Conservation (phyloP, 805 yeast species). For the Cyberlindnera meyerae region DNA sequence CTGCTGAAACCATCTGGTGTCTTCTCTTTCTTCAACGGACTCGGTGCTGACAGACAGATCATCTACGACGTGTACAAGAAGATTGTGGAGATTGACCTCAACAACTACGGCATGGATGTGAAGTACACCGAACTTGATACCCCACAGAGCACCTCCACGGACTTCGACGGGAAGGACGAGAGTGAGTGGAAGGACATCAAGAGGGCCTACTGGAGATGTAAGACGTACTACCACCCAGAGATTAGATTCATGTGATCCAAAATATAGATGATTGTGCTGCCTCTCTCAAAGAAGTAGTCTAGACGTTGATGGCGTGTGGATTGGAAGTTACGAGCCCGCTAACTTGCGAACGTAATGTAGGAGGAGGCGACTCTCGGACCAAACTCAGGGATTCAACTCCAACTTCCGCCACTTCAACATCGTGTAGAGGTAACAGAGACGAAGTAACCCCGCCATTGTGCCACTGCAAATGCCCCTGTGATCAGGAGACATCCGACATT, state of each 20-base stretch:
- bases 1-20: conserved; percentile 75
- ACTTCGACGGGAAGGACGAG: conserved; percentile 30
- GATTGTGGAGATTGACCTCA: conserved; percentile 74
- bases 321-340: too few species aligned
- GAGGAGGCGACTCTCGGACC: too few species aligned
- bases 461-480: too few species aligned
- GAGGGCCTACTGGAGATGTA: conserved; percentile 65
- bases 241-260: conserved; percentile 38
- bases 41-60: conserved; percentile 73
- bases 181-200: conserved; percentile 60
- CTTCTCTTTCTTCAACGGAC: conserved; percentile 89
- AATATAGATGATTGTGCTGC: too few species aligned
- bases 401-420: too few species aligned
- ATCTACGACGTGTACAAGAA: conserved; percentile 81
- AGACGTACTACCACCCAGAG: conserved; percentile 63
- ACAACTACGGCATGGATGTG: conserved; percentile 71
- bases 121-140: conserved; percentile 46
- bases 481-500: too few species aligned
- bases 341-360: too few species aligned
- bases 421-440: too few species aligned
- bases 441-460: too few species aligned
- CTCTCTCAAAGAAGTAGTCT: too few species aligned
- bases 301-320: too few species aligned
- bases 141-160: conserved; percentile 36
- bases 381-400: too few species aligned